Conservation (phyloP, 768 basidiomycete species). For the Hericium rajendrae region DNA sequence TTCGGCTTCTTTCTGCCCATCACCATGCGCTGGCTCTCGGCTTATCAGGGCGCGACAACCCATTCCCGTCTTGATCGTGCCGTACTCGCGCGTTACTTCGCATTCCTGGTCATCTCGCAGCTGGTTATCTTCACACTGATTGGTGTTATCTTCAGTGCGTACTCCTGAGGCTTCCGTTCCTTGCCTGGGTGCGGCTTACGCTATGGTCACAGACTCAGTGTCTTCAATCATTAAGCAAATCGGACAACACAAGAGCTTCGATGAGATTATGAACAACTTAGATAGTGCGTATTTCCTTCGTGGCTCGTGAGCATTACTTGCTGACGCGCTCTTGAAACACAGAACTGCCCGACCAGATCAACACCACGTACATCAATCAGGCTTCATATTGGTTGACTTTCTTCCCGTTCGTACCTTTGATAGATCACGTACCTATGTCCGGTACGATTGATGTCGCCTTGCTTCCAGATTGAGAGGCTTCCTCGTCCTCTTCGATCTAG, state of each 20-base stretch:
- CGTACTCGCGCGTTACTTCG: slow-evolving; percentile 86
- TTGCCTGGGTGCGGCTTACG: no score
- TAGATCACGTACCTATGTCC: background rate
- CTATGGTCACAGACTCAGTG: slow-evolving; percentile 19
- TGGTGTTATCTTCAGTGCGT: slow-evolving; percentile 78
- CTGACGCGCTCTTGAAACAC: slow-evolving; percentile 1
- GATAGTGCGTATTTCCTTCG: slow-evolving; percentile 23
- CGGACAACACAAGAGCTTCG: slow-evolving; percentile 35
- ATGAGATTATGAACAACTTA: slow-evolving; percentile 35
- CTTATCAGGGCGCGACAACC: slow-evolving; percentile 62
- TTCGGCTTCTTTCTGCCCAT: slow-evolving; percentile 90
- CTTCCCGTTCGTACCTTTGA: slow-evolving; percentile 62
- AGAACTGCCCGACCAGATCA: slow-evolving; percentile 68
- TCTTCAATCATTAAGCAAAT: slow-evolving; percentile 39
- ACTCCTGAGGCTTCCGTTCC: no score
- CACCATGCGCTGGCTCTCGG: slow-evolving; percentile 75
- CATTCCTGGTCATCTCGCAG: slow-evolving; percentile 91
- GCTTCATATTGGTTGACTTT: slow-evolving; percentile 89
- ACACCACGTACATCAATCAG: slow-evolving; percentile 85
- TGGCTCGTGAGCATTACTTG: background rate
- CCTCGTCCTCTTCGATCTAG: slow-evolving; percentile 89
- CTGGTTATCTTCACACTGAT: slow-evolving; percentile 90
- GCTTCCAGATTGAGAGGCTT: slow-evolving; percentile 75
- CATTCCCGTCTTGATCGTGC: slow-evolving; percentile 80
- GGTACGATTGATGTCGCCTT: background rate